Evolutionary conservation across 179 eudicot species (phyloP).

Genomic region (Corrigiola litoralis): DNA sequence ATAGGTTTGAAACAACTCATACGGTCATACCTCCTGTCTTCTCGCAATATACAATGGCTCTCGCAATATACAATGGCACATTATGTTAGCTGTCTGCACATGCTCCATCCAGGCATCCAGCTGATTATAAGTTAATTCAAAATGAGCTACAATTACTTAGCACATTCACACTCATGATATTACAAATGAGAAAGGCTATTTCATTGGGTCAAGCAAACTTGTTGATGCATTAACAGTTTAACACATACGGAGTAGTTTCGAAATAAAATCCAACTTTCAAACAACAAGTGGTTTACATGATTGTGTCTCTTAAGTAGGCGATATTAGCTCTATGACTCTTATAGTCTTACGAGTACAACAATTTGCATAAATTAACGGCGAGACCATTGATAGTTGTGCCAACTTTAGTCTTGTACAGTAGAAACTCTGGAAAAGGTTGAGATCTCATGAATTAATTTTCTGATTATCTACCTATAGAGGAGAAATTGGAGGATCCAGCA

Average conservation of each 20-base stretch:
- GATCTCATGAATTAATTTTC: not conserved
- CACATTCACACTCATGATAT: not conserved
- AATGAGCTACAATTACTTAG: not conserved
- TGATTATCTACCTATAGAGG: too few species aligned
- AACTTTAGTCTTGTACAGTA: too few species aligned
- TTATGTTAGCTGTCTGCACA: slow-evolving; percentile 19
- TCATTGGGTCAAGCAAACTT: too few species aligned
- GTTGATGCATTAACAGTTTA: not conserved
- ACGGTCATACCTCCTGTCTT: slow-evolving; percentile 5
- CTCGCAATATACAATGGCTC: slow-evolving; percentile 5
- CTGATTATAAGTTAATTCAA: not conserved
- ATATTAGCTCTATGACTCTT: not conserved
- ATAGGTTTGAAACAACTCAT: slow-evolving; percentile 19
- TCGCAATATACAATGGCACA: slow-evolving; percentile 11
- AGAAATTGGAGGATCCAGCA: not conserved
- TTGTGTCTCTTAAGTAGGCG: not conserved
- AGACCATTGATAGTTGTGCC: too few species aligned
- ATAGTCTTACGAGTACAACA: too few species aligned
- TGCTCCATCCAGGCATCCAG: not conserved
- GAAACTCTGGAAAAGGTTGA: not conserved
- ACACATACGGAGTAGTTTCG: too few species aligned
- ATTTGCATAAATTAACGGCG: too few species aligned
- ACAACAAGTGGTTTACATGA: not conserved
- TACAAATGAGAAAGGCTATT: too few species aligned
- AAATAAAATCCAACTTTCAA: too few species aligned